A percentile compares a stretch with the other conserved stretches of the same genome.
Evolutionary conservation across 1,284 basidiomycete genomes (phyloP).

Genomic region (Rhizoctonia solani): DNA sequence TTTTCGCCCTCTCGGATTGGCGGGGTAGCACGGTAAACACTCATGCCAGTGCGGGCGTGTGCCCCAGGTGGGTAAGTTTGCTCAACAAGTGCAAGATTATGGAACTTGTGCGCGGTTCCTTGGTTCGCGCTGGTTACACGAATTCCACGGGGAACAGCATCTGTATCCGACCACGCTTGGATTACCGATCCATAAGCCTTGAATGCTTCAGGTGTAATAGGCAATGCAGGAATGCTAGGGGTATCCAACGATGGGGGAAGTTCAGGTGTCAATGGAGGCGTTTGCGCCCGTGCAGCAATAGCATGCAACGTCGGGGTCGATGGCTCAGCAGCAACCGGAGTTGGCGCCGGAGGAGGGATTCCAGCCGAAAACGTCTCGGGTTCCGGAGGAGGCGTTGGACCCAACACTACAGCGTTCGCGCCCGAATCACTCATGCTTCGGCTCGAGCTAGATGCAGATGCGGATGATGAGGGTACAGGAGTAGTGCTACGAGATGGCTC

Average conservation of each 20-base stretch:
- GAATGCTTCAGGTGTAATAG: slow-evolving; percentile 82
- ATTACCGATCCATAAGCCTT: slow-evolving; percentile 83
- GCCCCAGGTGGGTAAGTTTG: slow-evolving; percentile 62
- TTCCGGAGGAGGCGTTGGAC: slow-evolving; percentile 14
- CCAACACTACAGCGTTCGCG: neutral
- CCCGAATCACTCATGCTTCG: slow-evolving; percentile 2
- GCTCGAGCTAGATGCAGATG: slow-evolving; percentile 10
- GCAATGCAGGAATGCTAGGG: slow-evolving; percentile 64
- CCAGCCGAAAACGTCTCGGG: neutral
- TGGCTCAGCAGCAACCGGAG: slow-evolving; percentile 36
- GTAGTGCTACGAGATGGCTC: slow-evolving; percentile 18
- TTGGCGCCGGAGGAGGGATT: neutral
- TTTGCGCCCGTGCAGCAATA: neutral
- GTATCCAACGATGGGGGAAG: slow-evolving; percentile 33
- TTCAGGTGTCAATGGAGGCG: slow-evolving; percentile 35
- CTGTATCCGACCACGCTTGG: slow-evolving; percentile 74
- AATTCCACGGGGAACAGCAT: slow-evolving; percentile 66
- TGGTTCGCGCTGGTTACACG: slow-evolving; percentile 81
- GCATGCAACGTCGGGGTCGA: slow-evolving; percentile 39
- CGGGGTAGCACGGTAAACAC: slow-evolving; percentile 68
- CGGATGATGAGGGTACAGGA: slow-evolving; percentile 14
- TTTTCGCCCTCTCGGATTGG: slow-evolving; percentile 44
- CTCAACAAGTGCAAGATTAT: slow-evolving; percentile 73
- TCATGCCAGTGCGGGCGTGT: slow-evolving; percentile 64
- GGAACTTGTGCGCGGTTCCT: slow-evolving; percentile 87